A percentile compares a stretch with the other conserved stretches of the same genome.
phyloP scores from a whole-genome alignment of 192 early-diverging fungal genomes.

The Backusella parvicylindrica region DNA sequence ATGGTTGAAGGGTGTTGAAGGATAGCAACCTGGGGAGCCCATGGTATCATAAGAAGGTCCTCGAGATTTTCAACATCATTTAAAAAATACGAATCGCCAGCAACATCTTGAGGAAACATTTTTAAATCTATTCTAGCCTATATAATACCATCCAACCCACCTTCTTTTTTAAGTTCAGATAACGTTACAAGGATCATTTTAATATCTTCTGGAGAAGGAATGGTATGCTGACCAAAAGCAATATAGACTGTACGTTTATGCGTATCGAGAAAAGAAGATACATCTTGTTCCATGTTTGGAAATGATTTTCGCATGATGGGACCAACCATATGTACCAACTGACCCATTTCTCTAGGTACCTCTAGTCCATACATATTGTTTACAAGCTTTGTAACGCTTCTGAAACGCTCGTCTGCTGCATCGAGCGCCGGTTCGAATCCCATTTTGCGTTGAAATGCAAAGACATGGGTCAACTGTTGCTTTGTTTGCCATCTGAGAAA shows the following conservation, averaged over 20 bases:
- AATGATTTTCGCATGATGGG: constrained; percentile 29
- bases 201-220: background rate
- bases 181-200: constrained; percentile 17
- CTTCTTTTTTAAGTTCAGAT: background rate
- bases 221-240: constrained; percentile 30
- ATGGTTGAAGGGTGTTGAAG: constrained; percentile 20
- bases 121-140: constrained; percentile 15
- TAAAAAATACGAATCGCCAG: background rate
- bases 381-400: constrained; percentile 3
- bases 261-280: constrained; percentile 9
- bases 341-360: constrained; percentile 6
- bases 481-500: background rate
- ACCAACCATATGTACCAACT: constrained; percentile 25
- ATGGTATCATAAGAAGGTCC: constrained; percentile 3
- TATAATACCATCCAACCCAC: constrained; percentile 32
- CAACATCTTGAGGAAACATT: background rate
- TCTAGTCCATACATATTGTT: constrained; percentile 27
- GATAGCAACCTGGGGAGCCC: constrained; percentile 31
- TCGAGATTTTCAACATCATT: background rate
- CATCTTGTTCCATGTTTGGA: background rate
- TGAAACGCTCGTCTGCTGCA: background rate
- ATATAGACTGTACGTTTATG: constrained; percentile 28
- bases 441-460: background rate
- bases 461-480: background rate
- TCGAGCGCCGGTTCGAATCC: background rate